Conservation (phyloP, 1,284 basidiomycete genomes). For the Cryptococcus amylolentus region DNA sequence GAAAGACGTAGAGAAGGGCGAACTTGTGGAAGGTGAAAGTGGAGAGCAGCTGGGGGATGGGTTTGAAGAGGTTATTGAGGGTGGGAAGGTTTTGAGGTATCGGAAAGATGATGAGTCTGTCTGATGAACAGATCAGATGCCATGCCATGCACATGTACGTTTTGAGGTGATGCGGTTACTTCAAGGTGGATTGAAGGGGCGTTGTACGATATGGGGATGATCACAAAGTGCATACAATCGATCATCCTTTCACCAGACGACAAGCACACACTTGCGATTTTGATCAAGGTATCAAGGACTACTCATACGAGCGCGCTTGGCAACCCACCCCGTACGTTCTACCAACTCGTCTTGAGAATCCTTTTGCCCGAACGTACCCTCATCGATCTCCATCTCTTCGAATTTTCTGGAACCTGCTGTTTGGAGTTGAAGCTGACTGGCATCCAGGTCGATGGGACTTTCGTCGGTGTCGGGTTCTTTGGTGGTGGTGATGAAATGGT, state of each 20-base stretch:
- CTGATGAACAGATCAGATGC: background rate
- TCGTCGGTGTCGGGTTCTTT: background rate
- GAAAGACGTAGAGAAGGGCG: conserved; percentile 2
- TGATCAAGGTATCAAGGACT: conserved; percentile 39
- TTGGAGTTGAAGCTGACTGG: background rate
- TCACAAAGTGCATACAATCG: background rate
- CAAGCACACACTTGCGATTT: too few species aligned
- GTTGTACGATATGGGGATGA: background rate
- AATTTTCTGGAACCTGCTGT: background rate
- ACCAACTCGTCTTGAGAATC: background rate
- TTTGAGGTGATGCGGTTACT: too few species aligned
- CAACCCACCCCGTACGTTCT: background rate
- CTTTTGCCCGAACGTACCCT: background rate
- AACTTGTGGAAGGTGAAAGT: conserved; percentile 6
- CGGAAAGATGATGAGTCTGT: background rate
- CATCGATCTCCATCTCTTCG: background rate
- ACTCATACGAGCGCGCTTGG: conserved; percentile 63
- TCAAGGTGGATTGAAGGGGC: too few species aligned
- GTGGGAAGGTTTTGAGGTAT: conserved; percentile 4
- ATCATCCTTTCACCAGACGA: too few species aligned
- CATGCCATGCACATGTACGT: background rate
- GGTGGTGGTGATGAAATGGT: background rate
- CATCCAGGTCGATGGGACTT: background rate
- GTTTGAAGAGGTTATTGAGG: conserved; percentile 7
- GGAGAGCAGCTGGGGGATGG: conserved; percentile 2